Base-by-base conservation (phyloP, 495 filamentous ascomycete species). In the Bathelium albidoporum region DNA sequence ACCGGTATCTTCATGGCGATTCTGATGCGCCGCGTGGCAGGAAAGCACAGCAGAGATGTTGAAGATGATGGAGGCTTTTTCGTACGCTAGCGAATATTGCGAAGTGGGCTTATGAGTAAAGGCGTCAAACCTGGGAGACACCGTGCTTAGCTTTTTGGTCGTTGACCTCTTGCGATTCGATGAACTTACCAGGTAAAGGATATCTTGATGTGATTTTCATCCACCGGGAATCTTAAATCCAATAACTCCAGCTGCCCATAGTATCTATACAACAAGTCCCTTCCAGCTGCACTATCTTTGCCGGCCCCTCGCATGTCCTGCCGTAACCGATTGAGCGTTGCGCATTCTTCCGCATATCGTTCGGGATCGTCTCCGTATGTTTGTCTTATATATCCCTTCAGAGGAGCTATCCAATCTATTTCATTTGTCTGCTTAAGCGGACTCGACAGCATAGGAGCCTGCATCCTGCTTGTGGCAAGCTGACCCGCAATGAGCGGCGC, bases 11-110 rank as follows among this genome's bases (percentile, higher is more conserved):
- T 97, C 91, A 64, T 86, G 89, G 24, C 95, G 87, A 64, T 91
- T 89, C 73, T 97, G 94, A 73, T 91, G 81, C 62, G 94, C 94
- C 58, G 92, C 94, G 79, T 98, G 91, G 70, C 93, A 96, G 22
- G 92, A 97, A 20, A 97, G 80, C 9, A 97, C 92, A 64, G 94
- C 95, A 24, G 94, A 95, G 71, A 98, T 97, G 75, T 98, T 98
- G 83, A 98, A 98, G 69, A 98, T 96, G 73, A 98, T 95, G 62
- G 95, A 97, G 22, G 94, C 94, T 75, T 98, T 98, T 75, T 98
- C 94, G 75, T 92, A 98, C 34, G 94, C 94, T 32, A 97, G 83
- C 32, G 92, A 96, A 76, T 95, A 96, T 73, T 98, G 94, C 11
- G 93, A 85, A 1, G 95, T 97, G 18, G 89, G 81, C 71, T 97